Conservation (phyloP, 2,329 filamentous ascomycete species). For the Paraconiothyrium brasiliense region DNA sequence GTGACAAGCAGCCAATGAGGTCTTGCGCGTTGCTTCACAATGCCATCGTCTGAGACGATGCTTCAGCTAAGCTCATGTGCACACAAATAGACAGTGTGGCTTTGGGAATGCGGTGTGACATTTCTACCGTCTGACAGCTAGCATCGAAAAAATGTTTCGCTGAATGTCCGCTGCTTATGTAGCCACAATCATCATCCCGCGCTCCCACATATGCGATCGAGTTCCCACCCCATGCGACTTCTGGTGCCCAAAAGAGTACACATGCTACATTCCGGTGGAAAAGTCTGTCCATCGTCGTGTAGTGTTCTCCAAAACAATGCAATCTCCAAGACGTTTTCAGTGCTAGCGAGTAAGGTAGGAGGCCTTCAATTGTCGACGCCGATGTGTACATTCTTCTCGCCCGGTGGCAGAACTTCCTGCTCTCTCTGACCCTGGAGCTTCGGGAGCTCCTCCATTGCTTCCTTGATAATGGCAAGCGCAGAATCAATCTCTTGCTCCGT, state of each 20-base stretch:
- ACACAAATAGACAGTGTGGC: background rate
- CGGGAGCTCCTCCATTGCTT: constrained; percentile 84
- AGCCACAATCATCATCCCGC: background rate
- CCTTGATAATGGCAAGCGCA: constrained; percentile 80
- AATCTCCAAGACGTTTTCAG: background rate
- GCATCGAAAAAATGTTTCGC: background rate
- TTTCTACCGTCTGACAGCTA: background rate
- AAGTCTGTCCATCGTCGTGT: background rate
- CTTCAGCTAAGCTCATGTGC: background rate
- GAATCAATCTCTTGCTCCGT: constrained; percentile 84
- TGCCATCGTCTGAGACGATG: background rate
- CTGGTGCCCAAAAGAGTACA: background rate
- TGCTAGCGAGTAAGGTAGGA: too few relatives aligned
- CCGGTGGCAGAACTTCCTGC: constrained; percentile 64
- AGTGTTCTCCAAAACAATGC: background rate
- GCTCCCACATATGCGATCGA: background rate
- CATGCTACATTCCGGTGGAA: background rate
- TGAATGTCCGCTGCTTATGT: background rate
- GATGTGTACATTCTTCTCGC: constrained; percentile 71
- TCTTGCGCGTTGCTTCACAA: background rate
- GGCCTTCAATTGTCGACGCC: constrained; percentile 62
- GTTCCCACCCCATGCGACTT: background rate
- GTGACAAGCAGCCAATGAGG: background rate
- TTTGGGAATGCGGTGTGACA: background rate
- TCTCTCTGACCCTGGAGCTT: constrained; percentile 64